These are phyloP conservation scores for Beverwykella pulmonaria DNA, from an alignment of 495 filamentous ascomycete genomes.

Conservation along the genomic window DNA sequence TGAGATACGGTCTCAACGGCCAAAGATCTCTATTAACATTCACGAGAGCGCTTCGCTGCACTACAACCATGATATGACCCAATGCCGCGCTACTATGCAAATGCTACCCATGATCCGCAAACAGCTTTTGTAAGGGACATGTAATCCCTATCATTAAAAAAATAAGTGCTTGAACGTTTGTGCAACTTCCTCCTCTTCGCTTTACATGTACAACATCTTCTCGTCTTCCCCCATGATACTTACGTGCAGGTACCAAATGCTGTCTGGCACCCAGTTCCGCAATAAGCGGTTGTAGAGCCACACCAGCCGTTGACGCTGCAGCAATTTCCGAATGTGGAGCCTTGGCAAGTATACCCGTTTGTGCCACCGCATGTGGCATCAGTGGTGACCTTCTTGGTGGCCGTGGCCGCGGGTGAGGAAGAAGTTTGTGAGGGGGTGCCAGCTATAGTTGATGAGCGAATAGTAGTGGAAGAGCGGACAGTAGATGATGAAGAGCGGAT, in stretches of 20 bases:
- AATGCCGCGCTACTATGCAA: no score
- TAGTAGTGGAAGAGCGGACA: background rate
- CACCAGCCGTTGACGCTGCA: constrained; percentile 14
- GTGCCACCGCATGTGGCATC: constrained; percentile 5
- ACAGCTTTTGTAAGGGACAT: no score
- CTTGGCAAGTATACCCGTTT: background rate
- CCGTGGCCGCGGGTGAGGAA: background rate
- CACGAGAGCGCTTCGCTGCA: no score
- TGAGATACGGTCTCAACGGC: no score
- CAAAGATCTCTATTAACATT: no score
- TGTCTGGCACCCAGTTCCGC: constrained; percentile 11
- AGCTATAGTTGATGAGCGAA: background rate
- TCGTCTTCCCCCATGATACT: no score
- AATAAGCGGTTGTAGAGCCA: constrained; percentile 8
- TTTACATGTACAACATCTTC: no score
- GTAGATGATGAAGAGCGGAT: background rate
- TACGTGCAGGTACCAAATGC: constrained; percentile 16
- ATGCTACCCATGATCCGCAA: no score
- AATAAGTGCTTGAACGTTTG: no score
- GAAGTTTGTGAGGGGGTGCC: background rate
- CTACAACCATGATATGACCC: no score
- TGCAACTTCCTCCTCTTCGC: background rate
- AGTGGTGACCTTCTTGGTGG: constrained; percentile 1
- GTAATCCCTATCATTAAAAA: no score
- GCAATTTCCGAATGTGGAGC: constrained; percentile 6